Evolutionary conservation across 2,329 filamentous ascomycete species (phyloP), one percentile per base, ranked within the genome.

Genomic region (Ophiostoma angusticollis): DNA sequence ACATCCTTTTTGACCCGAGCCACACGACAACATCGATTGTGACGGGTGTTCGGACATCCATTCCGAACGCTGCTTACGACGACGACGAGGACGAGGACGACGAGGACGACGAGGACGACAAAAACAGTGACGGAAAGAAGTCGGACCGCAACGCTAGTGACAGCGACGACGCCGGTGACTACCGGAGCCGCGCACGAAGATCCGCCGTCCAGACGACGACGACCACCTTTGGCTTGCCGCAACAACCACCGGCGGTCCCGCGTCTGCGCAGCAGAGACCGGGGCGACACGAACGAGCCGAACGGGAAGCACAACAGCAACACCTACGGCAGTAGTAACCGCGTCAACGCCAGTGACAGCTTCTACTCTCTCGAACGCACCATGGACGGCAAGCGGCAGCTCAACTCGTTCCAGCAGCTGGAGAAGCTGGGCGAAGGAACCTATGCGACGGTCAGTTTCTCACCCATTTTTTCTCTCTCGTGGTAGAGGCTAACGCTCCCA

Each of bases 341-440:
- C n/a, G n/a, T n/a, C n/a, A n/a, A n/a, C n/a, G n/a, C n/a, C n/a
- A n/a, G n/a, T n/a, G n/a, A n/a, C n/a, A n/a, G n/a, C n/a, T n/a
- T n/a, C n/a, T n/a, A n/a, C n/a, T n/a, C n/a, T n/a, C n/a, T n/a
- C n/a, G n/a, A n/a, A n/a, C n/a, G n/a, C n/a, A n/a, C n/a, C n/a
- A 96, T 96, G 89, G 89, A 95, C 63, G 83, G 84, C 56, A 84
- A 93, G 60, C 72, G 83, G 54, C 85, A 95, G 55, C 87, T 89
- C 41, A 93, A 83, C 65, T 96, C 89, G 46, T 98, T 98, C 70
- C 89, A 96, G 72, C 91, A 96, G 77, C 74, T 96, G 59, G 91
- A 98, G 64, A 98, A 89, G 81, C 74, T 98, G 49, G 91, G 91
- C 54, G 91, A 98, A 68, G 91, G 91, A 45, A 98, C 91, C 23